phyloP scores from a whole-genome alignment of 2,329 filamentous ascomycete species.

The Cryphonectria carpinicola region DNA sequence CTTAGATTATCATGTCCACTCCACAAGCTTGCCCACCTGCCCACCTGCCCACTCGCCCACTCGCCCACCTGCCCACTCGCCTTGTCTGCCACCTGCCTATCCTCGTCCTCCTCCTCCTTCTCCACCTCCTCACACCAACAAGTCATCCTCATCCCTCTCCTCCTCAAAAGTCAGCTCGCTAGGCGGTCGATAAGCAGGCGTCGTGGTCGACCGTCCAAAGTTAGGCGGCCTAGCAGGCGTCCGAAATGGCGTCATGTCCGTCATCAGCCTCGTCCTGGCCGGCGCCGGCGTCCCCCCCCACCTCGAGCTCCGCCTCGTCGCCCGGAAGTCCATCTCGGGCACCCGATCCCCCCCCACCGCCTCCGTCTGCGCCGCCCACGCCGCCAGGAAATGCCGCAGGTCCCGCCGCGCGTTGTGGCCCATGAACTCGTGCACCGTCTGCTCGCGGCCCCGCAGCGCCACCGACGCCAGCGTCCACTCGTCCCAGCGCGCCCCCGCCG shows the following conservation, averaged over 20 bases:
- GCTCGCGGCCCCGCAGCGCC: conserved; percentile 32
- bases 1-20: too few species aligned
- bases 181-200: conserved; percentile 26
- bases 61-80: too few species aligned
- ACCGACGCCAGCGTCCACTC: conserved; percentile 36
- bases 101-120: too few species aligned
- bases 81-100: too few species aligned
- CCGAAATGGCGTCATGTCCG: conserved; percentile 27
- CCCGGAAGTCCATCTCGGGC: conserved; percentile 29
- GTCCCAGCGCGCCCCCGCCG: conserved; percentile 31
- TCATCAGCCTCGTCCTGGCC: conserved; percentile 21
- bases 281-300: conserved; percentile 28
- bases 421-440: conserved; percentile 32
- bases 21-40: too few species aligned
- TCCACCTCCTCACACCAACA: background rate
- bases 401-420: conserved; percentile 33
- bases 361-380: conserved; percentile 33
- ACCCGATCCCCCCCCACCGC: conserved; percentile 31
- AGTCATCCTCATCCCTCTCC: conserved; percentile 21
- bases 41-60: too few species aligned
- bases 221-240: conserved; percentile 26
- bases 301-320: conserved; percentile 26
- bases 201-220: conserved; percentile 24
- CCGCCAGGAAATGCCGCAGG: conserved; percentile 31
- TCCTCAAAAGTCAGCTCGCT: conserved; percentile 29